Evolutionary conservation across 306 rosid genomes (phyloP).

Genomic region (Rosa rugosa): DNA sequence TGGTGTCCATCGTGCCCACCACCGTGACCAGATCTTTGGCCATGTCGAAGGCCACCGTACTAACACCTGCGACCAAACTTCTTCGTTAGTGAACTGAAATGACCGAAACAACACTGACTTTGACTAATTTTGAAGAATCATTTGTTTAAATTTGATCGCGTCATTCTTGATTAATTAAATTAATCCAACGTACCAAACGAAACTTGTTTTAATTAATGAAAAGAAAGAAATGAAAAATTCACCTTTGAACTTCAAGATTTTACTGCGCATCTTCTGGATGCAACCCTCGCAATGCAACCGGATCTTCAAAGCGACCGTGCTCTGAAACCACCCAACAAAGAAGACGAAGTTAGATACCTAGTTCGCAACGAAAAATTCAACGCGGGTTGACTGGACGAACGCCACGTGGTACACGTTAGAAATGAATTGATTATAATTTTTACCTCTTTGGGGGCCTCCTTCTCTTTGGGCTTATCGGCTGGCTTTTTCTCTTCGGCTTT

Average conservation of each 20-base stretch:
- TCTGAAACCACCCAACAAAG: constrained; percentile 42
- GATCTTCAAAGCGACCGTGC: constrained; percentile 65
- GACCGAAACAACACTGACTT: background rate
- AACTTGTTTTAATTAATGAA: background rate
- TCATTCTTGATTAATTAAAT: background rate
- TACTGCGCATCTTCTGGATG: constrained; percentile 57
- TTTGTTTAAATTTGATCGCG: constrained; percentile 1
- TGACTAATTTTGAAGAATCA: background rate
- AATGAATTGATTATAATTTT: background rate
- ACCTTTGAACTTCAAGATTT: constrained; percentile 57
- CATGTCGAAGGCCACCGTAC: constrained; percentile 47
- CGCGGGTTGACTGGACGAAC: background rate
- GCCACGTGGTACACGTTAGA: background rate
- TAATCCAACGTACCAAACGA: background rate
- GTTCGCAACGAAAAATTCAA: background rate
- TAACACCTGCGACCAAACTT: constrained; percentile 55
- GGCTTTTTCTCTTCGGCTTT: constrained; percentile 55
- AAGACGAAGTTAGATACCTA: constrained; percentile 20
- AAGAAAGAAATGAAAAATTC: background rate
- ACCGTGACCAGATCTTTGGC: constrained; percentile 64
- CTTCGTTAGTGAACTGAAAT: constrained; percentile 14
- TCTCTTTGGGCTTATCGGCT: constrained; percentile 36
- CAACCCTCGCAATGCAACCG: constrained; percentile 88
- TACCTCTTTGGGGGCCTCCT: constrained; percentile 16
- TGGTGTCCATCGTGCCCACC: constrained; percentile 62